Evolutionary conservation across 805 yeast genomes (phyloP).

Genomic region (Candida nonsorbophila): DNA sequence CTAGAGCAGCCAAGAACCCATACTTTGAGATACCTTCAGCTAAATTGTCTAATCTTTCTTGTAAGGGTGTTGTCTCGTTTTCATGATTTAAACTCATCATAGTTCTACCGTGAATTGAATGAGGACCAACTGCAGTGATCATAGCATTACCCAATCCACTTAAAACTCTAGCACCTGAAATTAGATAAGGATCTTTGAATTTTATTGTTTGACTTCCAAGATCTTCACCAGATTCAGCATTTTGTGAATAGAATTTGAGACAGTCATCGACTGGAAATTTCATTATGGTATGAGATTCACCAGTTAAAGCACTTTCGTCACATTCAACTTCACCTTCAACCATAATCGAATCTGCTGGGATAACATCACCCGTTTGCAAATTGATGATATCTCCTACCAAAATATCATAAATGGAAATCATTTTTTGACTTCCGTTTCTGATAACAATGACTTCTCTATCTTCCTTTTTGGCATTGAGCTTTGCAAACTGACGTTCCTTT

Average conservation of each 20-base stretch:
- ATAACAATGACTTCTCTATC: constrained; percentile 73
- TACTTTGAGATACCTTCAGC: constrained; percentile 95
- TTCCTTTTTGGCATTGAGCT: constrained; percentile 82
- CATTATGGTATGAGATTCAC: constrained; percentile 81
- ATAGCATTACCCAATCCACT: constrained; percentile 84
- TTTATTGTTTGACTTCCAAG: constrained; percentile 33
- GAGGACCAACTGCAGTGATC: constrained; percentile 84
- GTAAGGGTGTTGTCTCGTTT: constrained; percentile 84
- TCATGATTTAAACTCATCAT: constrained; percentile 76
- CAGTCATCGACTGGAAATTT: constrained; percentile 55
- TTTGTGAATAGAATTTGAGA: constrained; percentile 21
- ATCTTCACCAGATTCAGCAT: constrained; percentile 28
- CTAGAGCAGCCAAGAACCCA: constrained; percentile 78
- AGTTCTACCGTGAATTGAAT: constrained; percentile 89
- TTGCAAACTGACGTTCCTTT: constrained; percentile 89
- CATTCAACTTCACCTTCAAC: constrained; percentile 74
- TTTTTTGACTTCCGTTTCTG: constrained; percentile 63
- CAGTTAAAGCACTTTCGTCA: constrained; percentile 91
- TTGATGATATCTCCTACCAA: constrained; percentile 81
- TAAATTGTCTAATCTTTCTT: constrained; percentile 68
- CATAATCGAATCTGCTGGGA: constrained; percentile 83
- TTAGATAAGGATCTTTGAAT: constrained; percentile 72
- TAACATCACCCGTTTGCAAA: constrained; percentile 89
- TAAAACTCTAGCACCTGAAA: constrained; percentile 85
- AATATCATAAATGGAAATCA: constrained; percentile 68